These are phyloP conservation scores for Aleurites moluccanus DNA, from an alignment of 441 rosid species.

Conservation along the genomic window DNA sequence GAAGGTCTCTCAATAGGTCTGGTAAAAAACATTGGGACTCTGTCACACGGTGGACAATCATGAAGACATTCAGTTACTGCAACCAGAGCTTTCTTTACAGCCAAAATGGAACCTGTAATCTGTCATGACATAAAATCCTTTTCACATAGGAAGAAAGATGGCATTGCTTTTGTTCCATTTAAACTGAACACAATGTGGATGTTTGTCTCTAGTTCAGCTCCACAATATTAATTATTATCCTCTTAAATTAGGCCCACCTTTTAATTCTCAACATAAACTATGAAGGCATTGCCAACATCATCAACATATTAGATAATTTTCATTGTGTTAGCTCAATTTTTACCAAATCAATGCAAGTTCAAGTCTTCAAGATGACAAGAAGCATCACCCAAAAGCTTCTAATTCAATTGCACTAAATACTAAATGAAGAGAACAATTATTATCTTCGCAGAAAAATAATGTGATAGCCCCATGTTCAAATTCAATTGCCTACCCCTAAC, in stretches of 20 bases:
- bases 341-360: not conserved
- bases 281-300: not conserved
- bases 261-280: not conserved
- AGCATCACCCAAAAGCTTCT: too few relatives aligned
- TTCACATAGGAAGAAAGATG: conserved; percentile 2
- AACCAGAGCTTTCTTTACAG: conserved; percentile 63
- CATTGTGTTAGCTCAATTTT: not conserved
- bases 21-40: conserved; percentile 25
- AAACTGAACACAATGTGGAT: not conserved
- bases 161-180: not conserved
- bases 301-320: not conserved
- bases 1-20: conserved; percentile 32
- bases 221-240: not conserved
- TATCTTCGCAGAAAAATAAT: too few relatives aligned
- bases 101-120: conserved; percentile 51
- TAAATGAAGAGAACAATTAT: too few relatives aligned
- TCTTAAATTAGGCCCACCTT: not conserved
- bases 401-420: too few relatives aligned
- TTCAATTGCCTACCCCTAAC: too few relatives aligned
- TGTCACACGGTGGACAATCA: conserved; percentile 32
- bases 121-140: conserved; percentile 28
- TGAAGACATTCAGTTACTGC: conserved; percentile 50
- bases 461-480: too few relatives aligned
- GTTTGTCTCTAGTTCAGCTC: too few relatives aligned
- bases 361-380: not conserved